A percentile compares a stretch with the other conserved stretches of the same genome.
These are phyloP conservation scores for Geotrichum aggregatum DNA, from an alignment of 1,139 yeast species.

Conservation along the genomic window DNA sequence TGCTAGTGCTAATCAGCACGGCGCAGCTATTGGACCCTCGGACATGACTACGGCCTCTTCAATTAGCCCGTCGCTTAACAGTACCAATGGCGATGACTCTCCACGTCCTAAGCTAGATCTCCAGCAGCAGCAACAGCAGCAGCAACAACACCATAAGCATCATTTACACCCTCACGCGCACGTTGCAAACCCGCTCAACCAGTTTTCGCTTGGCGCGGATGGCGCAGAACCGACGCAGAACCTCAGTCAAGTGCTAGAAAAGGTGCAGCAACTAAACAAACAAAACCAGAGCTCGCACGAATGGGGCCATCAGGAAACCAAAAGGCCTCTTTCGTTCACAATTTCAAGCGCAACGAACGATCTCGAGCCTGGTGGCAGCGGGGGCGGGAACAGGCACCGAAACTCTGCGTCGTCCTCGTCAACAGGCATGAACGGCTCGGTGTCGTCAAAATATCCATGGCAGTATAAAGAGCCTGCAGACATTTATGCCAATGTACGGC, in stretches of 20 bases:
- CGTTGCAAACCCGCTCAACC: constrained; percentile 25
- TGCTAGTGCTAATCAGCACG: constrained; percentile 38
- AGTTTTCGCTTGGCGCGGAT: constrained; percentile 24
- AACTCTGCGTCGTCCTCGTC: background rate
- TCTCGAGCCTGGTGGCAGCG: background rate
- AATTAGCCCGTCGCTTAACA: constrained; percentile 15
- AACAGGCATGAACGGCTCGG: background rate
- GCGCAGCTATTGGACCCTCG: background rate
- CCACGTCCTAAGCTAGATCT: constrained; percentile 7
- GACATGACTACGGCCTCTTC: constrained; percentile 6
- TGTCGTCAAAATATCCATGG: constrained; percentile 4
- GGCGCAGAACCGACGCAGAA: constrained; percentile 14
- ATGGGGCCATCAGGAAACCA: constrained; percentile 13
- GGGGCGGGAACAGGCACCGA: background rate
- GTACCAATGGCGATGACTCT: constrained; percentile 16
- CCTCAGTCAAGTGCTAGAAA: constrained; percentile 19
- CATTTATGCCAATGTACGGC: constrained; percentile 31
- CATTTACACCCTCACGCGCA: background rate
- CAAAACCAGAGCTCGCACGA: constrained; percentile 12
- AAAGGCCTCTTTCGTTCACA: constrained; percentile 20
- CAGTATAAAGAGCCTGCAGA: constrained; percentile 31
- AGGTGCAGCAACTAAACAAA: constrained; percentile 17
- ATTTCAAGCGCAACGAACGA: constrained; percentile 12
- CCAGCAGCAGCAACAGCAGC: constrained; percentile 2
- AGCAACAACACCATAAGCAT: background rate